These are phyloP conservation scores for Debaryomyces maramus DNA, from an alignment of 805 yeast species.

Conservation along the genomic window DNA sequence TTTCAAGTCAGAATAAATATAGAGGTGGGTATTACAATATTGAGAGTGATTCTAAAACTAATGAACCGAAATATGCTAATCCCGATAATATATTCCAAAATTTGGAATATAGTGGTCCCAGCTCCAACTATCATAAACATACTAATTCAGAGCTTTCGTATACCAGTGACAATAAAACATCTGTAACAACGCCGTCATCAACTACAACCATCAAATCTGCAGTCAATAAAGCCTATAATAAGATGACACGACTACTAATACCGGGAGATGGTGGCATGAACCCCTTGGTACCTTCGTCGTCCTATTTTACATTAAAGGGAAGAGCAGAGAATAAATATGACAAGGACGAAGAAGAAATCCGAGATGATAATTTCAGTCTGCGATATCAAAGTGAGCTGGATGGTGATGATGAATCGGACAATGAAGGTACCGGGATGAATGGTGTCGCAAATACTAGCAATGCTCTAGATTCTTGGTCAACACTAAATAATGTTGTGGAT, in stretches of 20 bases:
- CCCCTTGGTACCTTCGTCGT: slow-evolving; percentile 14
- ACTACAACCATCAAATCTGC: slow-evolving; percentile 5
- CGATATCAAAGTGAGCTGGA: slow-evolving; percentile 28
- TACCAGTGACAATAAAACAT: neutral
- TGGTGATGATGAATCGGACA: slow-evolving; percentile 11
- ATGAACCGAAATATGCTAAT: slow-evolving; percentile 3
- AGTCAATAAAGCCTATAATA: slow-evolving; percentile 14
- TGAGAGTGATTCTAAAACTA: too few relatives aligned
- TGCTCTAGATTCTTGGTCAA: too few relatives aligned
- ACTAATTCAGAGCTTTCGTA: neutral
- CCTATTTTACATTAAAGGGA: neutral
- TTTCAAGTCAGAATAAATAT: too few relatives aligned
- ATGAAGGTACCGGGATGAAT: slow-evolving; percentile 10
- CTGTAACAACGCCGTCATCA: slow-evolving; percentile 1
- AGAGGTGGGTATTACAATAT: too few relatives aligned
- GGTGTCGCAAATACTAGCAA: slow-evolving; percentile 8
- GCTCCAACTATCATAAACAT: neutral
- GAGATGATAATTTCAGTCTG: slow-evolving; percentile 1
- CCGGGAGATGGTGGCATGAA: slow-evolving; percentile 19
- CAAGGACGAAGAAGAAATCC: neutral
- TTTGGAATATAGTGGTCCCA: slow-evolving; percentile 2
- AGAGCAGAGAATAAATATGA: neutral
- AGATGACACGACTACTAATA: slow-evolving; percentile 14
- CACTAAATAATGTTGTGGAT: too few relatives aligned
- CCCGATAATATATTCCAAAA: slow-evolving; percentile 23